Base-by-base conservation (phyloP, 441 rosid genomes). In the Croton laevigatus region DNA sequence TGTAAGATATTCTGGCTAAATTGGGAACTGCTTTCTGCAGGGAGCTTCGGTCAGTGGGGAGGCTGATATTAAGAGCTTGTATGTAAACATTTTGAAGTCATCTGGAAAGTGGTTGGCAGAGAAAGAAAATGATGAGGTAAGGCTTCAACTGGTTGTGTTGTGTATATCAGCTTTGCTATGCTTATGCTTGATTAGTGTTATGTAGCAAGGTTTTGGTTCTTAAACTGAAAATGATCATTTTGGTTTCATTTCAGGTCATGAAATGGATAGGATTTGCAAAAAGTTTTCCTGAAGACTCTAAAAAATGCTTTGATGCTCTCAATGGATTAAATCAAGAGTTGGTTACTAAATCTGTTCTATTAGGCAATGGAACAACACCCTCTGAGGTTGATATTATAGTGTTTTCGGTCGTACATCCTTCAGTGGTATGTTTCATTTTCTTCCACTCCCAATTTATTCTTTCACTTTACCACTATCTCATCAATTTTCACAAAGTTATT, bases 211-310 rank as follows among this genome's bases (percentile, higher is more conserved):
- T 59, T 65, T 62, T 16, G 6, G 44, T 44, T 63, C 67, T 38
- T 42, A 53, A 38, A 65, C 36, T 61, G 3, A 20, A 55, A 71
- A 22, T 40, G 11, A 60, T 63, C 51, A 53, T 68, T 62, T 46
- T 44, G 19, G 32, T 27, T 27, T 27, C 32, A 27, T 66, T 83
- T 46, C 76, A 94, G 98, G 91, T 90, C 72, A 74, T 76, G 79
- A 90, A 86, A 68, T 94, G 96, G 97, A 71, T 92, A 69, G 86
- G 64, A n/a, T 92, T 84, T 77, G 87, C 89, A 0, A 93, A 87
- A 79, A 75, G 76, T 68, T 82, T 86, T 84, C 89, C 88, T 32
- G 70, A n/a, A 17, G 82, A 80, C 76, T 73, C 90, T 13, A 62
- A 76, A 68, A 82, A 88, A 58, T 77, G 79, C 66, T 67, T 75